A percentile compares a stretch with the other conserved stretches of the same genome.
Conservation (phyloP, 2,329 filamentous ascomycete species). For the Periconia sp. region DNA sequence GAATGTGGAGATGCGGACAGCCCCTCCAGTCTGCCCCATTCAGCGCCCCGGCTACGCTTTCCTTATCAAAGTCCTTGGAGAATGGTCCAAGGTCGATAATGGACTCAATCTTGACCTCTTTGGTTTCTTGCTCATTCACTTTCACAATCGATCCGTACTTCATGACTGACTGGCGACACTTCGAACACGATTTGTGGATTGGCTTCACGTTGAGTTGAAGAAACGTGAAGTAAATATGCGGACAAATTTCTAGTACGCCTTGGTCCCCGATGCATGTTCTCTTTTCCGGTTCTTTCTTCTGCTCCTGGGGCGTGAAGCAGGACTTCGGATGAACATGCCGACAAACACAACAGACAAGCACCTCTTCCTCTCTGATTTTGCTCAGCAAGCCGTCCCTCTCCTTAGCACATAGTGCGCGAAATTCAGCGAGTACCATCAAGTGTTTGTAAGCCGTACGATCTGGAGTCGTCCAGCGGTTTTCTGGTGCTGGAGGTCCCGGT, state of each 20-base stretch:
- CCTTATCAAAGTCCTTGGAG: background rate
- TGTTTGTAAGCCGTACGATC: constrained; percentile 5
- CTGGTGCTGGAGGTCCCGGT: background rate
- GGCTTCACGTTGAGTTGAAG: background rate
- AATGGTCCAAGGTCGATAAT: background rate
- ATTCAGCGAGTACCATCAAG: background rate
- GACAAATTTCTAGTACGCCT: constrained; percentile 13
- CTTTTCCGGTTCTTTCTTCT: constrained; percentile 7
- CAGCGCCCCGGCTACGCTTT: background rate
- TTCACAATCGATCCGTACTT: background rate
- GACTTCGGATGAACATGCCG: background rate
- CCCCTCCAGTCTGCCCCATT: background rate
- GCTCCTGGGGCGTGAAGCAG: constrained; percentile 6
- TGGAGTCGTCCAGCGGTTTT: background rate
- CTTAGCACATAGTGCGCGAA: constrained; percentile 2
- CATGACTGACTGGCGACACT: too few species aligned
- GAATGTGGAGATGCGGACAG: background rate
- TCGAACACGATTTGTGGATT: too few species aligned
- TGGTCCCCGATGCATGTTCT: constrained; percentile 9
- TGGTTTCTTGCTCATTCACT: background rate
- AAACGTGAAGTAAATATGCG: constrained; percentile 6
- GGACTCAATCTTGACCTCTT: background rate
- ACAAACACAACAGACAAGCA: constrained; percentile 6
- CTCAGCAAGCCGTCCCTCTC: constrained; percentile 1
- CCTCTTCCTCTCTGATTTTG: background rate